Percentiles rank a stretch among this genome's conserved stretches.
Conservation (phyloP, 208 protist genomes). For the Herpetomonas samuelpessoai region DNA sequence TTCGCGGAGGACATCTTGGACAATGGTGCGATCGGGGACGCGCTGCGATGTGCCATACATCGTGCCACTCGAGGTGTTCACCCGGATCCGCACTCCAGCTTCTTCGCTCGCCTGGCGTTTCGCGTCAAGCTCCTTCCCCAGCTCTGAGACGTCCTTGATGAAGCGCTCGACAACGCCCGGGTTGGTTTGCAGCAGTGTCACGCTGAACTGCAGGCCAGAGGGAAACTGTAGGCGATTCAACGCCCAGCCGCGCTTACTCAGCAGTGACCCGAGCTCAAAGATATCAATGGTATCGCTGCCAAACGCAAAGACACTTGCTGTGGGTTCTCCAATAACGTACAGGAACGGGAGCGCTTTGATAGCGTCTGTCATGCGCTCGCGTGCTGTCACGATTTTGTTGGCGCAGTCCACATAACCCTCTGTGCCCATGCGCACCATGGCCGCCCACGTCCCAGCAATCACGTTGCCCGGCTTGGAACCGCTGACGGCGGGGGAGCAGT, state of each 20-base stretch:
- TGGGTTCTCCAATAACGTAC: conserved; percentile 84
- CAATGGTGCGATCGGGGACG: conserved; percentile 89
- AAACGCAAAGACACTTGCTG: conserved; percentile 88
- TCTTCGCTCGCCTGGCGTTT: conserved; percentile 29
- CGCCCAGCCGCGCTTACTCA: conserved; percentile 90
- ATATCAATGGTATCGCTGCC: conserved; percentile 86
- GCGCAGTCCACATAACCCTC: conserved; percentile 85
- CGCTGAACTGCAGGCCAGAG: conserved; percentile 90
- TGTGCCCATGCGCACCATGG: conserved; percentile 92
- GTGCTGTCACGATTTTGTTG: conserved; percentile 72
- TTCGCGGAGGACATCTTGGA: conserved; percentile 82
- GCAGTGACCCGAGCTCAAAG: conserved; percentile 78
- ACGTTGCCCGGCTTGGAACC: conserved; percentile 95
- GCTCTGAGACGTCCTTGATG: conserved; percentile 59
- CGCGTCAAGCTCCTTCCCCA: conserved; percentile 40
- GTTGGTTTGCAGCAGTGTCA: conserved; percentile 87
- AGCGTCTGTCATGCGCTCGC: conserved; percentile 72
- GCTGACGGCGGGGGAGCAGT: conserved; percentile 95
- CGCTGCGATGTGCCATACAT: conserved; percentile 93
- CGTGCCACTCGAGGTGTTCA: conserved; percentile 50
- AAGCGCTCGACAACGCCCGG: conserved; percentile 72
- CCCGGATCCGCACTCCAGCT: conserved; percentile 30
- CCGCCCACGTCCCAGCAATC: conserved; percentile 96
- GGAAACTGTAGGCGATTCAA: conserved; percentile 95
- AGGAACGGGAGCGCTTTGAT: conserved; percentile 68